Base-by-base conservation (phyloP, 2,329 filamentous ascomycete genomes). In the Aureobasidium mangrovei region DNA sequence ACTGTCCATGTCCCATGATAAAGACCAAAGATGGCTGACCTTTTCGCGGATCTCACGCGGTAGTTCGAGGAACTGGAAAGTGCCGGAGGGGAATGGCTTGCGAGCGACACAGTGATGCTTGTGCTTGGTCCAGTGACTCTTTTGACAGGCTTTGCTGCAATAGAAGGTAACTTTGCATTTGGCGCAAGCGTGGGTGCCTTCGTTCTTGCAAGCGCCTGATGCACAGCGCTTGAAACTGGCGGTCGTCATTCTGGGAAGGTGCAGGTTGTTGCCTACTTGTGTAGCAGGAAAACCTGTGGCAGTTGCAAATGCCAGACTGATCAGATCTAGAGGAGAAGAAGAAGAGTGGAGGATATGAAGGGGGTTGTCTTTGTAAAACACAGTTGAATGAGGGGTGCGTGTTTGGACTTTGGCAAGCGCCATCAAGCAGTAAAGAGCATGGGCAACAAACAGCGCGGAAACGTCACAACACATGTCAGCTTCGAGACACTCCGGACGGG, bases 141-240 rank as follows among this genome's bases (percentile, higher is more conserved):
- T 49, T 35, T 49, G 46, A 36, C 46, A 49, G 18, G 4, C 9
- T 27, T 49, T 39, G 36, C 46, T 49, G 28, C 46, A 49, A 28
- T 49, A 49, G 27, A 31, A 49, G n/a, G 36, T 49, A 3, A 49
- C 46, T 27, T 39, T 49, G 28, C 46, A 49, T 28, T 49, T 49
- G 27, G 27, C 27, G 28, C 46, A 49, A 9, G 36, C 28, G 5
- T 38, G n/a, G 38, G 36, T 49, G 28, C 46, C 46, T 29, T 41
- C 27, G 18, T 41, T 32, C 5, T 9, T 29, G 36, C 46, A 49
- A 41, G 46, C 39, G 27, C 46, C 36, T n/a, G 46, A 49, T 2
- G 46, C 46, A 26, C 46, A 49, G 2, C 46, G 36, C 7, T 40
- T 39, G 8, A n/a, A 38, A 7, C 26, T 33, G 29, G 26, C 10